Evolutionary conservation across 2,329 filamentous ascomycete genomes (phyloP), one percentile per base, ranked within the genome.

Genomic region (Talaromyces sp.): DNA sequence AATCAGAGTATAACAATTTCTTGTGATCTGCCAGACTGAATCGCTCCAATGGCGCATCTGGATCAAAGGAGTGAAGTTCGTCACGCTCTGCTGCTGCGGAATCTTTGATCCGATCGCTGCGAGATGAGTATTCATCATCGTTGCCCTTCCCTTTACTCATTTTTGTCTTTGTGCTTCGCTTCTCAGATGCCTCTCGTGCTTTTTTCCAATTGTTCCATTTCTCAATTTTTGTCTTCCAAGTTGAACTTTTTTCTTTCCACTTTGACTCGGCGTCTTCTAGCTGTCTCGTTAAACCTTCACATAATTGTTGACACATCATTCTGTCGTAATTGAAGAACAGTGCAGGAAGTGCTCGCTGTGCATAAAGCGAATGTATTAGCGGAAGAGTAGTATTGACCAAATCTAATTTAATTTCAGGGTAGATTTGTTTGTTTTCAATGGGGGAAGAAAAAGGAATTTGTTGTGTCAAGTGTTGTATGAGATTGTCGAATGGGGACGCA

Each of bases 281-380:
- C 52, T 84, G 76, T 0, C 69, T 60, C 1, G 86, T 66, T 0
- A 91, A 61, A 0, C 70, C 63, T 20, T 68, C 60, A 22, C 82
- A 80, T 24, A 88, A 81, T 9, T 70, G 67, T 68, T 91, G 88
- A 62, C 89, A 92, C 27, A 75, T 70, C 1, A 70, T 69, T 43
- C 88, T 83, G 58, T 91, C 86, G 61, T 89, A 93, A 65, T 90
- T 89, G 76, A 93, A 93, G 1, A 91, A 69, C 11, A 93, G 84
- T 0, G 86, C 88, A 0, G 89, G 89, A 1, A 93, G 76, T 0
- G 86, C 87, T 50, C 83, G 81, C 51, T 85, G 82, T 14, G 77
- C 74, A 44, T 89, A 81, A 1, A 91, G 76, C 1, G 57, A 58
- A 40, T 53, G 62, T 10, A 65, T 52, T 27, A 65, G 32, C 29